A percentile compares a stretch with the other conserved stretches of the same genome.
Conservation (phyloP, 129 eudicot species). For the Glebionis coronaria region DNA sequence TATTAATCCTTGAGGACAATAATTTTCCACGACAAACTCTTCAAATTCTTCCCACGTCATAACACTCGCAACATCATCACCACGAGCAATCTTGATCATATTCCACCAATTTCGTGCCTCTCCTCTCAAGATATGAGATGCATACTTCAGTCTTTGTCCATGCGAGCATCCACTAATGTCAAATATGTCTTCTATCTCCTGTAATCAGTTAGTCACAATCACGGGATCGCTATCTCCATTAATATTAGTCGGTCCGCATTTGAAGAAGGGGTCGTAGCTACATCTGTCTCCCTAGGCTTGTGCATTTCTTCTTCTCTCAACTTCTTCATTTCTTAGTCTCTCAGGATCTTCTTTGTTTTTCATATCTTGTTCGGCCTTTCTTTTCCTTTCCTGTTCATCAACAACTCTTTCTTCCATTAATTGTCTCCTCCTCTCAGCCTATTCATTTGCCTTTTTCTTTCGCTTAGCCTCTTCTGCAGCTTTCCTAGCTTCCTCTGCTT, state of each 20-base stretch:
- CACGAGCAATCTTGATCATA: not conserved
- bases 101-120: not conserved
- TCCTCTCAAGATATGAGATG: not conserved
- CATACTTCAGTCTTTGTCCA: too few relatives aligned
- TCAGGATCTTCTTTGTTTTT: not conserved
- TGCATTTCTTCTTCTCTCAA: not conserved
- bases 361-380: not conserved
- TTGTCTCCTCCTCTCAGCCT: not conserved
- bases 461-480: not conserved
- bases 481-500: not conserved
- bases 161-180: too few relatives aligned
- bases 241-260: not conserved
- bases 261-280: not conserved
- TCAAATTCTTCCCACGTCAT: not conserved
- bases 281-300: not conserved
- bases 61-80: not conserved
- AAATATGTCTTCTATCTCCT: too few relatives aligned
- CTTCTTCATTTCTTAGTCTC: not conserved
- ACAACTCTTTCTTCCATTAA: too few relatives aligned
- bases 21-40: not conserved
- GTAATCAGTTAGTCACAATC: not conserved
- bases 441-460: not conserved
- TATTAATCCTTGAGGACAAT: not conserved
- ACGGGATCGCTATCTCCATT: not conserved
- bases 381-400: too few relatives aligned